A percentile compares a stretch with the other conserved stretches of the same genome.
These are phyloP conservation scores for Acanthamoeba healyi DNA, from an alignment of 208 protist species.

Conservation along the genomic window DNA sequence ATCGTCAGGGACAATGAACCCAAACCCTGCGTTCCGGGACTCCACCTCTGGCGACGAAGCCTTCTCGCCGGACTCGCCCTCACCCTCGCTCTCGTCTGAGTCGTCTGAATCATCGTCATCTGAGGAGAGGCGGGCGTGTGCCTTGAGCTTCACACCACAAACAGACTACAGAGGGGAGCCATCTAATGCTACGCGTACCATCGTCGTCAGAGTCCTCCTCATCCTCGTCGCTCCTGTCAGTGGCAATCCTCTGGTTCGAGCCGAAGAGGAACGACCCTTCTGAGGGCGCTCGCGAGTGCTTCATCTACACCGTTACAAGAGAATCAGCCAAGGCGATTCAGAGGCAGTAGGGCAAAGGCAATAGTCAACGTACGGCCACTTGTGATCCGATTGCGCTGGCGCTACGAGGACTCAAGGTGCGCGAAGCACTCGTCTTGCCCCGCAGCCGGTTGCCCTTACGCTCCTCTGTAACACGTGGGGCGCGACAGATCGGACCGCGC, in stretches of 20 bases:
- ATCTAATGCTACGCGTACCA: background rate
- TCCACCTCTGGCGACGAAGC: background rate
- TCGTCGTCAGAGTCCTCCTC: constrained; percentile 17
- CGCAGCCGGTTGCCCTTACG: background rate
- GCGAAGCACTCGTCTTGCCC: background rate
- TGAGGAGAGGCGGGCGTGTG: background rate
- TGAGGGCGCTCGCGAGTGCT: background rate
- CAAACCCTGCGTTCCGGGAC: background rate
- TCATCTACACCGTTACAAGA: background rate
- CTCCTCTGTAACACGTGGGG: constrained; percentile 40
- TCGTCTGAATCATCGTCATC: background rate
- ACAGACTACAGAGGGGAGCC: background rate
- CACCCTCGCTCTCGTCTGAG: constrained; percentile 4
- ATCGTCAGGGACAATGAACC: constrained; percentile 16
- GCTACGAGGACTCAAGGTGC: background rate
- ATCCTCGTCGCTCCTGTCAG: background rate
- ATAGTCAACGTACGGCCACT: constrained; percentile 17
- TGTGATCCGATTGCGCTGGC: background rate
- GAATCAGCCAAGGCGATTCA: background rate
- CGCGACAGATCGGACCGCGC: no score
- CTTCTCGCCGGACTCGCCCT: constrained; percentile 27
- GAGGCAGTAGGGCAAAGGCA: background rate
- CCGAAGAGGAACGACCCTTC: constrained; percentile 25
- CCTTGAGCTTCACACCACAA: background rate
- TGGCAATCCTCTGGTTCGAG: background rate